These are phyloP conservation scores for Neurospora discreta DNA, from an alignment of 495 filamentous ascomycete genomes.

Conservation along the genomic window DNA sequence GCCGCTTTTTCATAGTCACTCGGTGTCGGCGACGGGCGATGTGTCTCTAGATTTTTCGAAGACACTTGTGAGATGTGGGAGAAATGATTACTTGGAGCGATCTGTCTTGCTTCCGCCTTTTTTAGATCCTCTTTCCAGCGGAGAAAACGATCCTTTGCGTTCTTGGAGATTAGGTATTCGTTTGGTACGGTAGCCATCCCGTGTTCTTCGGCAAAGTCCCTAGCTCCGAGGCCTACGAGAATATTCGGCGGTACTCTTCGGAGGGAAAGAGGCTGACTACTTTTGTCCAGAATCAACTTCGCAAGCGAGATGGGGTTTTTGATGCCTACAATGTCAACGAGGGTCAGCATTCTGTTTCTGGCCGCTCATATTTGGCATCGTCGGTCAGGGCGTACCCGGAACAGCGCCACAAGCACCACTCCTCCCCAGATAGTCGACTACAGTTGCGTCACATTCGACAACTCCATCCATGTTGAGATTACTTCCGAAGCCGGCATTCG, in stretches of 20 bases:
- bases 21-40: conserved; percentile 3
- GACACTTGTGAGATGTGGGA: conserved; percentile 2
- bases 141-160: conserved; percentile 59
- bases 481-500: conserved; percentile 92
- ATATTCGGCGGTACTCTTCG: conserved; percentile 88
- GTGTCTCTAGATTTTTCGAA: neutral
- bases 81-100: neutral
- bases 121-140: conserved; percentile 69
- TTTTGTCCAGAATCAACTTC: conserved; percentile 66
- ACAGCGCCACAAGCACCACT: conserved; percentile 91
- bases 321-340: conserved; percentile 46
- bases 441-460: conserved; percentile 87
- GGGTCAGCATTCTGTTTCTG: neutral
- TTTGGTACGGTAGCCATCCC: conserved; percentile 57
- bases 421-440: conserved; percentile 81
- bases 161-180: conserved; percentile 63
- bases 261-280: conserved; percentile 60
- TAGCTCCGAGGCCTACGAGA: conserved; percentile 73
- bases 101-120: conserved; percentile 32
- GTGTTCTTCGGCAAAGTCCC: conserved; percentile 69
- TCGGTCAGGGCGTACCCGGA: conserved; percentile 43
- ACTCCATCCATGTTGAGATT: conserved; percentile 83
- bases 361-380: neutral
- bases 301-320: conserved; percentile 87
- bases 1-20: conserved; percentile 15